phyloP scores from a whole-genome alignment of 164 flowering plant genomes.

The Dillenia suffruticosa region DNA sequence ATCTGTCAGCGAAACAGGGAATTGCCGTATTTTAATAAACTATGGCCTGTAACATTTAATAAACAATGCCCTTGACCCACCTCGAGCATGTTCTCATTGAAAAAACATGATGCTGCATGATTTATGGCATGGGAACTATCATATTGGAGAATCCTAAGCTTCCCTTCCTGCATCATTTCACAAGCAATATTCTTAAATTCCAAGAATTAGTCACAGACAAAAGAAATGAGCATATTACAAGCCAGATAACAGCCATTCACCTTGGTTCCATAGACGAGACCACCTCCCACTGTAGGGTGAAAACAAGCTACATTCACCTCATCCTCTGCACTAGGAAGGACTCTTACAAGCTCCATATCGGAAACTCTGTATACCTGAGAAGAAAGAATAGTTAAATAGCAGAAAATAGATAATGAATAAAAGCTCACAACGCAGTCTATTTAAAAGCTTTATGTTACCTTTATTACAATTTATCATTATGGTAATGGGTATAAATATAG shows the following conservation, averaged over 20 bases:
- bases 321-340: conserved; percentile 97
- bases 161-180: conserved; percentile 74
- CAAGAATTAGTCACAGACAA: neutral
- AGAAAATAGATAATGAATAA: too few species aligned
- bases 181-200: neutral
- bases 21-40: neutral
- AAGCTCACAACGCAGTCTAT: too few species aligned
- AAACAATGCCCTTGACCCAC: conserved; percentile 22
- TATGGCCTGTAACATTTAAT: neutral
- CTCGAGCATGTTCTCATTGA: conserved; percentile 60
- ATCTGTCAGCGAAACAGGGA: neutral
- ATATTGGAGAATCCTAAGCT: conserved; percentile 79
- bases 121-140: conserved; percentile 44
- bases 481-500: too few species aligned
- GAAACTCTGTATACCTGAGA: conserved; percentile 89
- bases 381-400: too few species aligned
- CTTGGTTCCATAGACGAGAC: conserved; percentile 98
- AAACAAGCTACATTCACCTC: conserved; percentile 99
- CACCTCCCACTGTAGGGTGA: conserved; percentile 93
- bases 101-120: conserved; percentile 24
- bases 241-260: conserved; percentile 21
- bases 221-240: neutral
- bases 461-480: too few species aligned
- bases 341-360: conserved; percentile 97
- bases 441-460: too few species aligned